A percentile compares a stretch with the other conserved stretches of the same genome.
Conservation (phyloP, 2,329 filamentous ascomycete species). For the Aquanectria penicillioides region DNA sequence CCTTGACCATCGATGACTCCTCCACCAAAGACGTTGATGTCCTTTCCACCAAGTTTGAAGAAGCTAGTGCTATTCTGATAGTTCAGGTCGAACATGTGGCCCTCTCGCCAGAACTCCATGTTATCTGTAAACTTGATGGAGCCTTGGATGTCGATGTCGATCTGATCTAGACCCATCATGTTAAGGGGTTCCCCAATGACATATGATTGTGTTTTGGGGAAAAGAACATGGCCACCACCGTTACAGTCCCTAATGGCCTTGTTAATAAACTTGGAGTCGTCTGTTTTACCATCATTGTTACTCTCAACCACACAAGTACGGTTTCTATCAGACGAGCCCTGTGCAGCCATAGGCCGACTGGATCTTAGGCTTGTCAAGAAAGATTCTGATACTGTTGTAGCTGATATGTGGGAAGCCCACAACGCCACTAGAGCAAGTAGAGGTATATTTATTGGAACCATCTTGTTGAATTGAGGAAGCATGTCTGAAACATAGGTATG, state of each 20-base stretch:
- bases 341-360: not conserved
- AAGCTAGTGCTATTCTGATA: conserved; percentile 7
- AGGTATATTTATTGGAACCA: not conserved
- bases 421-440: not conserved
- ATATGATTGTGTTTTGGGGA: not conserved
- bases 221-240: not conserved
- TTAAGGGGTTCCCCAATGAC: not conserved
- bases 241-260: not conserved
- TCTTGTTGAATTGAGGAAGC: not conserved
- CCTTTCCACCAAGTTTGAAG: conserved; percentile 35
- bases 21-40: conserved; percentile 71
- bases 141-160: not conserved
- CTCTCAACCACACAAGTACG: not conserved
- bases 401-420: not conserved
- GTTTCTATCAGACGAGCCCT: not conserved
- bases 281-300: not conserved
- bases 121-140: not conserved
- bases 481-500: not conserved
- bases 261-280: not conserved
- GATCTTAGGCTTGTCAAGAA: not conserved
- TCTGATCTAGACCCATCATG: not conserved
- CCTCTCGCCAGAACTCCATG: not conserved
- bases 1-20: conserved; percentile 67
- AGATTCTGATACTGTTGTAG: not conserved
- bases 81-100: not conserved